Percentiles rank a stretch among this genome's conserved stretches.
These are phyloP conservation scores for Leccinum subspadiceum DNA, from an alignment of 1,284 basidiomycete genomes.

Conservation along the genomic window DNA sequence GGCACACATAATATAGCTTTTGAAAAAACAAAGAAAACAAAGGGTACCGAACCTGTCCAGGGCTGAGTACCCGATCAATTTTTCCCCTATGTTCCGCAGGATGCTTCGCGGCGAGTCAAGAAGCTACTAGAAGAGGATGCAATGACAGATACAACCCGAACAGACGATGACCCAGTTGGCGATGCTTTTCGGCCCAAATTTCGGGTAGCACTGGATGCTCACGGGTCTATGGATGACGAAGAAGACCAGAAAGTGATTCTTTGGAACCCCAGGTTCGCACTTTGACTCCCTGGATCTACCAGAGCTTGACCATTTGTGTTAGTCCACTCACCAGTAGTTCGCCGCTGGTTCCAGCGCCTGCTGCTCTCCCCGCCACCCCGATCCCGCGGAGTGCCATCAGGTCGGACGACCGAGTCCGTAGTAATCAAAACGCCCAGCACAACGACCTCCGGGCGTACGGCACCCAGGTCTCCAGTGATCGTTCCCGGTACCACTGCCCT, in stretches of 20 bases:
- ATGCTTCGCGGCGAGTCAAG: constrained; percentile 1
- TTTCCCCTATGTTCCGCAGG: constrained; percentile 7
- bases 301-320: constrained; percentile 12
- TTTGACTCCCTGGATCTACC: neutral
- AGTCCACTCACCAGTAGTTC: constrained; percentile 36
- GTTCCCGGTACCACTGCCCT: constrained; percentile 52
- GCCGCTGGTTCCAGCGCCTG: constrained; percentile 23
- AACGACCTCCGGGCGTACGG: constrained; percentile 19
- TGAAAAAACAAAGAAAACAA: neutral
- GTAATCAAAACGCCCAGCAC: constrained; percentile 19
- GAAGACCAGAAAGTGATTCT: constrained; percentile 62
- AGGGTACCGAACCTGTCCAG: too few relatives aligned
- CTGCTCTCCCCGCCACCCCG: constrained; percentile 25
- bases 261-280: constrained; percentile 55
- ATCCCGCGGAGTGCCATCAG: constrained; percentile 22
- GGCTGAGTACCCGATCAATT: constrained; percentile 18
- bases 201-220: constrained; percentile 51
- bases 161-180: constrained; percentile 80
- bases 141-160: constrained; percentile 66
- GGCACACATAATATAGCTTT: neutral
- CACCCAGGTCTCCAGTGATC: constrained; percentile 23
- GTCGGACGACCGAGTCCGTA: constrained; percentile 26
- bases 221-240: constrained; percentile 36
- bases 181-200: constrained; percentile 54
- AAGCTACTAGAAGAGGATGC: constrained; percentile 54